Evolutionary conservation across 2,329 filamentous ascomycete species (phyloP).

Genomic region (Diaporthe sp.): DNA sequence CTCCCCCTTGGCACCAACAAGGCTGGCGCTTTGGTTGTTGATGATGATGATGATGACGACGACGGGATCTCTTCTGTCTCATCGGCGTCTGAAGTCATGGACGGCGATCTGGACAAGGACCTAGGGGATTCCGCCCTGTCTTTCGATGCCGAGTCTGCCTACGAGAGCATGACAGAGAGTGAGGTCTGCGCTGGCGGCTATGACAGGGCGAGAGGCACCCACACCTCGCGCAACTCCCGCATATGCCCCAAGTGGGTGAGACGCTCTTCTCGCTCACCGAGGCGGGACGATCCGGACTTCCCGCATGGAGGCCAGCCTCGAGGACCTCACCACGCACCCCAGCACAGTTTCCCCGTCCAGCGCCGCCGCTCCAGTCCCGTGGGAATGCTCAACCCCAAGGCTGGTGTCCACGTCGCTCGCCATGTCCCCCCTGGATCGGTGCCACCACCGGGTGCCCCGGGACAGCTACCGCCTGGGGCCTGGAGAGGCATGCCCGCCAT

Average conservation of each 20-base stretch:
- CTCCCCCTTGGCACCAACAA: slow-evolving; percentile 39
- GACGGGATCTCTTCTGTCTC: slow-evolving; percentile 31
- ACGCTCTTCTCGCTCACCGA: slow-evolving; percentile 31
- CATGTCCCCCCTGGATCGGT: not conserved
- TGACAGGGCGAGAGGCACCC: slow-evolving; percentile 16
- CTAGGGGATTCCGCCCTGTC: slow-evolving; percentile 34
- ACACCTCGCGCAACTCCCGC: slow-evolving; percentile 8
- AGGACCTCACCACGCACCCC: not conserved
- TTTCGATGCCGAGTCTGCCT: slow-evolving; percentile 39
- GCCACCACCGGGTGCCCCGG: not conserved
- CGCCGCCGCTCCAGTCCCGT: slow-evolving; percentile 14
- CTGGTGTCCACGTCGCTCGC: not conserved
- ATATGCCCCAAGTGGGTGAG: slow-evolving; percentile 12
- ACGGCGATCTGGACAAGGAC: slow-evolving; percentile 26
- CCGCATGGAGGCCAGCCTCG: not conserved
- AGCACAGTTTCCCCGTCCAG: slow-evolving; percentile 9
- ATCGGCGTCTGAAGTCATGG: slow-evolving; percentile 20
- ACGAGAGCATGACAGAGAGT: slow-evolving; percentile 39
- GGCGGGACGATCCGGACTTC: slow-evolving; percentile 11
- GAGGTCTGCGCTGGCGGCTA: slow-evolving; percentile 14
- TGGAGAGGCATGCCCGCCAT: slow-evolving; percentile 1
- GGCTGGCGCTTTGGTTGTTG: not conserved
- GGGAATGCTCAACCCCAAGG: not conserved
- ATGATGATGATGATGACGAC: slow-evolving; percentile 41
- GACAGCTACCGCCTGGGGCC: not conserved